phyloP scores from a whole-genome alignment of 108 stramenopile species.

The Schizochytrium sp. region DNA sequence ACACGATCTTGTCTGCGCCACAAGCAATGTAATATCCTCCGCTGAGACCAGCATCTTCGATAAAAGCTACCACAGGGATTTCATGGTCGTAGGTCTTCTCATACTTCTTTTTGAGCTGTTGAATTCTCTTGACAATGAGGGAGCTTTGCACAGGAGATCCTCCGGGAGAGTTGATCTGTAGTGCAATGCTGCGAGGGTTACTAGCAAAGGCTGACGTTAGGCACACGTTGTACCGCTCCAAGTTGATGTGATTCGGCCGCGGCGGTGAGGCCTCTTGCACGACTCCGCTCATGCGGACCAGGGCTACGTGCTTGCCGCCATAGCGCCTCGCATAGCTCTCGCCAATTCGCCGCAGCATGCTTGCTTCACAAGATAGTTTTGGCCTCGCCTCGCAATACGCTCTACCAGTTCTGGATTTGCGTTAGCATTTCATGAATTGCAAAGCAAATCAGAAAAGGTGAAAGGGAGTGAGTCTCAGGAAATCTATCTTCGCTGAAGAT shows the following conservation, averaged over 20 bases:
- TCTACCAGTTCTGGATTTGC: too few relatives aligned
- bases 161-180: constrained; percentile 36
- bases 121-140: constrained; percentile 4
- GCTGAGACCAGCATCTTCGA: constrained; percentile 7
- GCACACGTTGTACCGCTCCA: constrained; percentile 42
- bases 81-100: not conserved
- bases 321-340: constrained; percentile 26
- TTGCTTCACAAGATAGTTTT: not conserved
- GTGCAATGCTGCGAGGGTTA: not conserved
- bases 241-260: constrained; percentile 57
- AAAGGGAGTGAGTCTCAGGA: too few relatives aligned
- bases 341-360: not conserved
- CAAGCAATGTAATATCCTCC: constrained; percentile 61
- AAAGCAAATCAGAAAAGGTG: too few relatives aligned
- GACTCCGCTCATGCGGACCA: constrained; percentile 49
- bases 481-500: too few relatives aligned
- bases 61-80: constrained; percentile 49
- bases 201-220: constrained; percentile 37
- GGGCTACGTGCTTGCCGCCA: constrained; percentile 28
- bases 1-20: constrained; percentile 60
- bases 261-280: not conserved
- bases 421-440: too few relatives aligned
- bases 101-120: constrained; percentile 17
- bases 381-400: too few relatives aligned
- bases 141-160: constrained; percentile 38